Conservation (phyloP, 2,329 filamentous ascomycete species). For the Tothia fuscella region DNA sequence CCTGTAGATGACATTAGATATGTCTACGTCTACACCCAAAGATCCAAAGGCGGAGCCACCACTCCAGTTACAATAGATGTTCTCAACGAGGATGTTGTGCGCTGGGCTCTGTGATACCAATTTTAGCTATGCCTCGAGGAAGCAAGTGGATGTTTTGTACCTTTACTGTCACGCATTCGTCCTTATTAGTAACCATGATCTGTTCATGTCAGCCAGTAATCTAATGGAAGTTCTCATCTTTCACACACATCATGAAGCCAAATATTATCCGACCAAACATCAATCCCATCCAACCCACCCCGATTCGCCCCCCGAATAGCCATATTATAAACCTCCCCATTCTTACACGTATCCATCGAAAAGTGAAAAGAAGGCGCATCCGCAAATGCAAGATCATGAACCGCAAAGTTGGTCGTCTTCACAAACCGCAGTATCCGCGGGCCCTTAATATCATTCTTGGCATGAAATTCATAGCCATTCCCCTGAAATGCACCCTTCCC, state of each 20-base stretch:
- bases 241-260: slow-evolving; percentile 42
- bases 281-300: slow-evolving; percentile 45
- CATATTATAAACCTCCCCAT: slow-evolving; percentile 45
- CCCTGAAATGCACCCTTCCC: slow-evolving; percentile 42
- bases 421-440: slow-evolving; percentile 36
- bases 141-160: slow-evolving; percentile 14
- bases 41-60: slow-evolving; percentile 48
- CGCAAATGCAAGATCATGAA: slow-evolving; percentile 38
- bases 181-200: slow-evolving; percentile 49
- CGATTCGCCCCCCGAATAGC: slow-evolving; percentile 40
- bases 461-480: slow-evolving; percentile 39
- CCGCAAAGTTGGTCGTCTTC: slow-evolving; percentile 34
- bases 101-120: slow-evolving; percentile 29
- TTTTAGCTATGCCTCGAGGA: not conserved
- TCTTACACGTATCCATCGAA: slow-evolving; percentile 36
- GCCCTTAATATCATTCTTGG: slow-evolving; percentile 27
- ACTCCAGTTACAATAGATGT: slow-evolving; percentile 51
- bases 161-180: slow-evolving; percentile 49
- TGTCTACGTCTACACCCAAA: slow-evolving; percentile 36
- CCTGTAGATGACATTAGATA: slow-evolving; percentile 41
- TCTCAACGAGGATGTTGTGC: slow-evolving; percentile 45
- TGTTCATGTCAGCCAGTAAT: slow-evolving; percentile 10
- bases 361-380: slow-evolving; percentile 41
- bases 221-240: not conserved
- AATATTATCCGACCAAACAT: slow-evolving; percentile 43